These are phyloP conservation scores for Paramecium tetraurelia DNA, from an alignment of 73 alveolate genomes.

Conservation along the genomic window DNA sequence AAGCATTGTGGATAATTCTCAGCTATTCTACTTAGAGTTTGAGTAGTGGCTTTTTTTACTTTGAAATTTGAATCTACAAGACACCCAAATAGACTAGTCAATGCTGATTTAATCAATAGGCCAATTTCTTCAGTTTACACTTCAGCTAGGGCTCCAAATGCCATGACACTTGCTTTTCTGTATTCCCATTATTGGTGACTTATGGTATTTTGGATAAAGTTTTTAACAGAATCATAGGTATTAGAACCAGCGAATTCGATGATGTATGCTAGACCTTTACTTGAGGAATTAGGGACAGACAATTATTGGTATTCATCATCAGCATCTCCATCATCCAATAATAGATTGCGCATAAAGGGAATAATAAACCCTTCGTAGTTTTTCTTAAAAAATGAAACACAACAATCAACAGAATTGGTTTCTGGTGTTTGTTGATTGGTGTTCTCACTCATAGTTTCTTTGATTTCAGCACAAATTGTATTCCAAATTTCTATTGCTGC, in stretches of 20 bases:
- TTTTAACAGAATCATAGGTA: neutral
- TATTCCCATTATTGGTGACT: neutral
- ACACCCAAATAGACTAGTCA: neutral
- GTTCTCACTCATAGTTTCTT: neutral
- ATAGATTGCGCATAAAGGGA: constrained; percentile 13
- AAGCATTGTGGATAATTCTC: constrained; percentile 25
- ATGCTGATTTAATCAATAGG: neutral
- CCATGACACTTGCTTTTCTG: constrained; percentile 32
- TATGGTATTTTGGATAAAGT: neutral
- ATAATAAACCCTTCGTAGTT: neutral
- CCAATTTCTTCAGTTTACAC: neutral
- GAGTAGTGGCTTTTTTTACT: constrained; percentile 9
- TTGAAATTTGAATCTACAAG: neutral
- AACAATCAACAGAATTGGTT: neutral
- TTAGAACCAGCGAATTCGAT: neutral
- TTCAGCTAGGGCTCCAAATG: constrained; percentile 39
- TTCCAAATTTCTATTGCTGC: constrained; percentile 40
- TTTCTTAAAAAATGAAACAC: neutral
- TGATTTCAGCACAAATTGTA: neutral
- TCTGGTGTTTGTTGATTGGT: neutral
- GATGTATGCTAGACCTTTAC: neutral
- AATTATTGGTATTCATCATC: constrained; percentile 4
- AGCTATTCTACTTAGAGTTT: neutral
- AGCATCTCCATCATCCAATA: neutral
- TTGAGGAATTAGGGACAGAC: neutral